A percentile compares a stretch with the other conserved stretches of the same genome.
Conservation (phyloP, 2,329 filamentous ascomycete genomes). For the Pseudogymnoascus sp. region DNA sequence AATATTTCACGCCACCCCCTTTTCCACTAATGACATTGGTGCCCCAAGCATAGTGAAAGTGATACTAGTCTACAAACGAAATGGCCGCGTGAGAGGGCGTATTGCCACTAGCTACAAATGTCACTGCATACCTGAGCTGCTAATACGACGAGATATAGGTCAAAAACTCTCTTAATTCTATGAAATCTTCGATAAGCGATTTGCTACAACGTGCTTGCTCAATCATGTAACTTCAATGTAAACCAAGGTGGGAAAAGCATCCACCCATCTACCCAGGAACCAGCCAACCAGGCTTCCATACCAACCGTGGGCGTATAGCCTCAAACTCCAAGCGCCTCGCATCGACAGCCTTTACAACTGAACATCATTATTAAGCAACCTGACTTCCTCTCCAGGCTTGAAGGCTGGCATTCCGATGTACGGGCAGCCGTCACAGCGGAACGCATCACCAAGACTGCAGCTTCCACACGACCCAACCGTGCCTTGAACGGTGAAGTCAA, state of each 20-base stretch:
- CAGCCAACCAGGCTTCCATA: conserved; percentile 6
- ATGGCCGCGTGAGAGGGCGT: not conserved
- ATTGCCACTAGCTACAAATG: not conserved
- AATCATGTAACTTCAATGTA: not conserved
- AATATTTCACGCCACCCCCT: not conserved
- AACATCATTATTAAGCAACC: conserved; percentile 74
- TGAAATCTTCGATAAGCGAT: not conserved
- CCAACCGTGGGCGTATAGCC: not conserved
- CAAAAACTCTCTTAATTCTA: not conserved
- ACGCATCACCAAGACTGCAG: conserved; percentile 87
- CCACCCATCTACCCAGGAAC: not conserved
- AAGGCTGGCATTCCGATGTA: conserved; percentile 92
- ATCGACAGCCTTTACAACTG: conserved; percentile 53
- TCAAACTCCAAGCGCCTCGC: conserved; percentile 5
- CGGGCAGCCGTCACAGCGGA: conserved; percentile 66
- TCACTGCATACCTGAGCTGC: not conserved
- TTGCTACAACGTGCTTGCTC: not conserved
- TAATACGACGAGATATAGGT: not conserved
- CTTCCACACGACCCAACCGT: conserved; percentile 94
- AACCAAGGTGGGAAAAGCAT: not conserved
- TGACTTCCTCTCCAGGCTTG: conserved; percentile 92
- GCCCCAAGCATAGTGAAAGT: not conserved
- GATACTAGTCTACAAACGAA: not conserved
- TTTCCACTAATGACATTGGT: not conserved
- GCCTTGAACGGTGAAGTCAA: conserved; percentile 96